phyloP scores from a whole-genome alignment of 768 basidiomycete species.

The Rhodotorula taiwanensis region DNA sequence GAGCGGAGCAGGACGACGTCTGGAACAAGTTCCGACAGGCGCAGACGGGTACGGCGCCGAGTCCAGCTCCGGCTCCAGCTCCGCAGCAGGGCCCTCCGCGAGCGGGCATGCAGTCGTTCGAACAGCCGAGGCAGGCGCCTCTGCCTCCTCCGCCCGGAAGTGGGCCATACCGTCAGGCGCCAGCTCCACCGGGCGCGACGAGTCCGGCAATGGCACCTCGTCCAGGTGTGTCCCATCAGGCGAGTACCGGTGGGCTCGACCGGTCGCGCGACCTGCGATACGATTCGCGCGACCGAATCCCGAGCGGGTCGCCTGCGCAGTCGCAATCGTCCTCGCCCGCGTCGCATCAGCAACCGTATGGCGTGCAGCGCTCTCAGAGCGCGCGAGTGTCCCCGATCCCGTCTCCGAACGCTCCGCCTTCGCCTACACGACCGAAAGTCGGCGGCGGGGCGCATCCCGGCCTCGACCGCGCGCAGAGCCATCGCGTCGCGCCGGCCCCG shows the following conservation, averaged over 20 bases:
- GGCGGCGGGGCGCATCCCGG: conserved; percentile 15
- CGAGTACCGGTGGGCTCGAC: conserved; percentile 6
- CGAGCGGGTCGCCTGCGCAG: conserved; percentile 17
- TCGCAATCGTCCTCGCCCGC: conserved; percentile 40
- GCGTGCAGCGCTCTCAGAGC: conserved; percentile 53
- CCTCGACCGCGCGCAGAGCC: conserved; percentile 47
- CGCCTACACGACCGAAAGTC: conserved; percentile 1
- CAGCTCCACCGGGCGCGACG: conserved; percentile 16
- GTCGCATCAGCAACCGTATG: conserved; percentile 41
- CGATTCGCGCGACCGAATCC: background rate
- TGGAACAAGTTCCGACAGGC: conserved; percentile 61
- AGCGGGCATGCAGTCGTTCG: conserved; percentile 17
- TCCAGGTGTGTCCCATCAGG: too few species aligned
- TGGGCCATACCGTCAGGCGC: conserved; percentile 22
- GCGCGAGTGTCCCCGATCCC: conserved; percentile 60
- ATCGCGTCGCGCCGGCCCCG: conserved; percentile 55
- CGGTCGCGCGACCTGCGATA: conserved; percentile 20
- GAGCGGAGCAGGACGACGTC: conserved; percentile 50
- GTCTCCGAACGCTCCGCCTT: conserved; percentile 21
- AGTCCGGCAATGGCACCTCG: background rate
- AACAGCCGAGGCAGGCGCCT: conserved; percentile 35
- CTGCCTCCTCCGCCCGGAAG: conserved; percentile 27
- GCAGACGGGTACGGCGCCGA: background rate
- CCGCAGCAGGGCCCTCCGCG: background rate
- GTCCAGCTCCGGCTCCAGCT: background rate